Evolutionary conservation across 1,284 basidiomycete species (phyloP).

Genomic region (Mycena sp.): DNA sequence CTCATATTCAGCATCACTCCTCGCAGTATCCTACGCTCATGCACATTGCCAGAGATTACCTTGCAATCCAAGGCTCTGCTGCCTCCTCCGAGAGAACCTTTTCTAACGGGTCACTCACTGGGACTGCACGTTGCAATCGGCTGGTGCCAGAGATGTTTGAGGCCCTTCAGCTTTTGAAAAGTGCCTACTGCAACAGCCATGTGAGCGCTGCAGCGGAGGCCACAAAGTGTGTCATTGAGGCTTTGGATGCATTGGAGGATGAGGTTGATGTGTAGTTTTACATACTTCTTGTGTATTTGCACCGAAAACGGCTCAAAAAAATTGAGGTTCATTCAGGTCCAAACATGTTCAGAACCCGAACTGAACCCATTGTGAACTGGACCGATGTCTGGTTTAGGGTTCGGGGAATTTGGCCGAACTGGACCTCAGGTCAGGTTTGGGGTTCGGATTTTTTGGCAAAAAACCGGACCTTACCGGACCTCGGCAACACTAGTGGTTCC

Average conservation of each 20-base stretch:
- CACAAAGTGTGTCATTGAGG: neutral
- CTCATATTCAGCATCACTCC: neutral
- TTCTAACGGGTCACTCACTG: slow-evolving; percentile 31
- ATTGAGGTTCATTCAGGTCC: neutral
- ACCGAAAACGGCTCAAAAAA: neutral
- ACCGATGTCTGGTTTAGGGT: slow-evolving; percentile 2
- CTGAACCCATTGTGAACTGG: slow-evolving; percentile 7
- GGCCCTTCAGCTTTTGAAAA: slow-evolving; percentile 22
- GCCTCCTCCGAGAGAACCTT: slow-evolving; percentile 32
- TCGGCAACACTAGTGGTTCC: no score
- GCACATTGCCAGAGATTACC: slow-evolving; percentile 34
- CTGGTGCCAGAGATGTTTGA: slow-evolving; percentile 32
- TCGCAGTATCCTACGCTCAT: slow-evolving; percentile 27
- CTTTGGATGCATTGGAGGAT: neutral
- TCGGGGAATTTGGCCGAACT: neutral
- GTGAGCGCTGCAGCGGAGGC: neutral
- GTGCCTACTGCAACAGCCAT: neutral
- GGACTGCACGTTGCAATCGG: slow-evolving; percentile 20
- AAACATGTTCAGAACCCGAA: neutral
- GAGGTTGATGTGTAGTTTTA: neutral
- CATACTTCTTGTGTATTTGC: neutral
- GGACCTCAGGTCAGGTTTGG: neutral
- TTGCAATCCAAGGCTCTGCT: slow-evolving; percentile 35
- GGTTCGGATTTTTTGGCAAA: slow-evolving; percentile 1
- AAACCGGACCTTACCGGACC: no score